phyloP scores from a whole-genome alignment of 208 protist species.

The Leishmania martiniquensis region DNA sequence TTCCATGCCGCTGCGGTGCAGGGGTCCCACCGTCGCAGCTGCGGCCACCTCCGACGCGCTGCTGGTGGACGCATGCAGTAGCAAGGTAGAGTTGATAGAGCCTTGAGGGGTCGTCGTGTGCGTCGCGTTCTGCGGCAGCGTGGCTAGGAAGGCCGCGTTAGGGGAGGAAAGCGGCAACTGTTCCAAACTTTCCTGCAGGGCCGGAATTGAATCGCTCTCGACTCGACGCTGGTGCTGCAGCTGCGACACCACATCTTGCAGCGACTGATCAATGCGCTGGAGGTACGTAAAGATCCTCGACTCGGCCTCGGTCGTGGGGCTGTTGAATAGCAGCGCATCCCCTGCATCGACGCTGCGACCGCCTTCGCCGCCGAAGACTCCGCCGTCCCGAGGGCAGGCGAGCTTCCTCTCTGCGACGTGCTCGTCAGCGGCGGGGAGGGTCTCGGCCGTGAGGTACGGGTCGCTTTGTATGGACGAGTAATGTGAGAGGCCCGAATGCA shows the following conservation, averaged over 20 bases:
- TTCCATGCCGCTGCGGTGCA: background rate
- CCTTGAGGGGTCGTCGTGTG: too few species aligned
- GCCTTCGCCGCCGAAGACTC: background rate
- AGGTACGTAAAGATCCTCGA: conserved; percentile 23
- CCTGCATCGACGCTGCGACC: background rate
- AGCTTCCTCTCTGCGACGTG: background rate
- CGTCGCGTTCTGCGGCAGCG: too few species aligned
- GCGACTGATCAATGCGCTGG: conserved; percentile 18
- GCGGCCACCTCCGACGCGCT: background rate
- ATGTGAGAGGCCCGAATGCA: conserved; percentile 12
- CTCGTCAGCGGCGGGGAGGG: background rate
- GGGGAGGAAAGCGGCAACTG: background rate
- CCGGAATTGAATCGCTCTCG: background rate
- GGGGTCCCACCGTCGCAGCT: background rate
- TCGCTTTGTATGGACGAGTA: conserved; percentile 6
- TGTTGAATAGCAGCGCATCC: conserved; percentile 4
- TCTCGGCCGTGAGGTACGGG: background rate
- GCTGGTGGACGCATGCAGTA: background rate
- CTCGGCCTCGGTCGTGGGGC: conserved; percentile 11
- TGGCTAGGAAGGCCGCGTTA: background rate
- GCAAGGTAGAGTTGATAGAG: background rate
- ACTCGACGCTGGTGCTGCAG: background rate
- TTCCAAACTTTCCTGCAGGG: background rate
- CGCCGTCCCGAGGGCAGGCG: background rate
- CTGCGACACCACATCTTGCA: conserved; percentile 23